These are phyloP conservation scores for Candolleomyces efflorescens DNA, from an alignment of 768 basidiomycete species.

Conservation along the genomic window DNA sequence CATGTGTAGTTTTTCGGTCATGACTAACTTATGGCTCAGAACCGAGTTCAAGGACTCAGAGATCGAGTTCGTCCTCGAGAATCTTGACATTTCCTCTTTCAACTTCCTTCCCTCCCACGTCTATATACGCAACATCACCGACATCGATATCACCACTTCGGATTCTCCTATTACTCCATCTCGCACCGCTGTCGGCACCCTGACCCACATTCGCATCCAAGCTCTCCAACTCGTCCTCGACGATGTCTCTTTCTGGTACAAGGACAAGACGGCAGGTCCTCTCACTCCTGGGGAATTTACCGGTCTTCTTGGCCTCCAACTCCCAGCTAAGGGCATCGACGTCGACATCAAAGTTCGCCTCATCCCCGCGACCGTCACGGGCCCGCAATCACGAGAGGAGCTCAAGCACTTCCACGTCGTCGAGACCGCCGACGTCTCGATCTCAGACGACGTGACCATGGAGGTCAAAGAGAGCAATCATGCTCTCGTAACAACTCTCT, in stretches of 20 bases:
- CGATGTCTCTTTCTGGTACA: slow-evolving; percentile 73
- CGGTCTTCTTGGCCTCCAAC: slow-evolving; percentile 55
- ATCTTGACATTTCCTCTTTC: slow-evolving; percentile 65
- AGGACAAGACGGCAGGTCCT: slow-evolving; percentile 49
- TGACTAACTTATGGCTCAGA: slow-evolving; percentile 28
- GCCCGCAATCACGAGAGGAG: slow-evolving; percentile 35
- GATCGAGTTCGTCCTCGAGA: slow-evolving; percentile 71
- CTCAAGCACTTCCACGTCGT: slow-evolving; percentile 52
- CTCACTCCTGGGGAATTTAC: slow-evolving; percentile 55
- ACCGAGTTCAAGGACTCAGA: slow-evolving; percentile 69
- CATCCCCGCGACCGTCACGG: slow-evolving; percentile 47
- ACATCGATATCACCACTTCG: slow-evolving; percentile 41
- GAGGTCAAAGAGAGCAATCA: slow-evolving; percentile 62
- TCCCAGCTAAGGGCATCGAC: slow-evolving; percentile 66
- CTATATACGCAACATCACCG: slow-evolving; percentile 68
- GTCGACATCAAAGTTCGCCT: slow-evolving; percentile 63
- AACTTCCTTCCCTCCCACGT: slow-evolving; percentile 65
- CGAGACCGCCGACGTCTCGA: slow-evolving; percentile 49
- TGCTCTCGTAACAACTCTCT: slow-evolving; percentile 52
- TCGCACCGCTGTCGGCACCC: slow-evolving; percentile 51
- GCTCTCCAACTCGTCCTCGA: slow-evolving; percentile 59
- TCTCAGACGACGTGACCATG: slow-evolving; percentile 54
- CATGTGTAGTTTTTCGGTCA: neutral
- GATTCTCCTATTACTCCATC: slow-evolving; percentile 31
- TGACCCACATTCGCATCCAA: slow-evolving; percentile 63